These are phyloP conservation scores for Pezicula neosporulosa DNA, from an alignment of 2,329 filamentous ascomycete genomes.

Conservation along the genomic window DNA sequence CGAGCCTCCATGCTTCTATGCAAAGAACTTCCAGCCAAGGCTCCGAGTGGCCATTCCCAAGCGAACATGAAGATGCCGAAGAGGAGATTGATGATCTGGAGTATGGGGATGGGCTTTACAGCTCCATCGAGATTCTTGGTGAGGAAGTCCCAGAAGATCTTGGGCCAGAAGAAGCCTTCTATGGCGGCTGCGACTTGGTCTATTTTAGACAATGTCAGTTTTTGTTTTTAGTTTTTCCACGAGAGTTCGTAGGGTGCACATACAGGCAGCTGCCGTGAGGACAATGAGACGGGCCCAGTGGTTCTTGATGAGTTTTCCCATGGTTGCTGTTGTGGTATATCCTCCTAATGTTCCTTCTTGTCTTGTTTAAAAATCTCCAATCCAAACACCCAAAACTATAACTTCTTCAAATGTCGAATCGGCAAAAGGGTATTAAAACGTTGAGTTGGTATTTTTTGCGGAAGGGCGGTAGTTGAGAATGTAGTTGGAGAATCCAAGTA, in stretches of 20 bases:
- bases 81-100: conserved; percentile 87
- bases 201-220: conserved; percentile 33
- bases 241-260: conserved; percentile 17
- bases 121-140: conserved; percentile 85
- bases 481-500: conserved; percentile 31
- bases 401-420: not conserved
- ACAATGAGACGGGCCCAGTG: conserved; percentile 96
- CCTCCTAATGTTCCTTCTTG: conserved; percentile 12
- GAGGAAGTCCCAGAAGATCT: conserved; percentile 96
- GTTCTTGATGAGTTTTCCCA: conserved; percentile 99
- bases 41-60: conserved; percentile 86
- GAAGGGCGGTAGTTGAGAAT: not conserved
- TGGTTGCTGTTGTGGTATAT: conserved; percentile 52
- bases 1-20: conserved; percentile 88
- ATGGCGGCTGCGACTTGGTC: conserved; percentile 84
- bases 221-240: conserved; percentile 1
- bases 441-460: conserved; percentile 25
- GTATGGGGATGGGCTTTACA: conserved; percentile 80
- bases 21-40: conserved; percentile 71
- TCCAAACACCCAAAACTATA: conserved; percentile 11
- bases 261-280: conserved; percentile 69
- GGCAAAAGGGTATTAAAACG: conserved; percentile 6
- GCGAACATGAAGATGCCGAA: conserved; percentile 75
- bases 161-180: conserved; percentile 95
- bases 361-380: conserved; percentile 9